Base-by-base conservation (phyloP, 176 grass and related monocot species). In the Oryza nivara region DNA sequence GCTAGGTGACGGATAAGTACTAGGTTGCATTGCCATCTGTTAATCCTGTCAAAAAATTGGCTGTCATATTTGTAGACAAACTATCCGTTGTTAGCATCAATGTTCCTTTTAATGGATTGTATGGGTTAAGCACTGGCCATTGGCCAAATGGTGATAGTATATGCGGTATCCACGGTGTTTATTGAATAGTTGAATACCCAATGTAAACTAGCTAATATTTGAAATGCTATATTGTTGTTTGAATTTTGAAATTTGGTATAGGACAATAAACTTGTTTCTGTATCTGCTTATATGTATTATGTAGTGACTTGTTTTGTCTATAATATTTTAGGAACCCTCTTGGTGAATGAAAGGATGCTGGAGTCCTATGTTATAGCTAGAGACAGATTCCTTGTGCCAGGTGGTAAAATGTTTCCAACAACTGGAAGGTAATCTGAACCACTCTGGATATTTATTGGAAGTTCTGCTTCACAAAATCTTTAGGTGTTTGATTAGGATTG, bases 341-440 rank as follows among this genome's bases (percentile, higher is more conserved):
- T 99, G 85, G 92, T 99, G 65, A 99, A 99, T 86, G 97, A 99
- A 82, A 94, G 97, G 77, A 99, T 99, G 97, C 79, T 99, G 76
- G 97, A 99, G 91, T 92, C 97, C 17, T 99, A 99, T 77, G 68
- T 99, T 78, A 99, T 99, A 88, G 93, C 97, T 72, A 89, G 97
- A 73, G 97, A 99, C 80, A 91, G 93, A 86, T 96, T 99, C 90
- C 97, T 99, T 83, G 61, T 48, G 58, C 88, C 97, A 25, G 78
- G 77, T 91, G 97, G 97, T 78, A 96, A 94, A 91, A 94, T 99
- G 93, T 99, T 99, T 96, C 97, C 97, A 82, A 93, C 97, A 86
- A 77, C 93, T 12, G 97, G 97, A 91, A 94, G 93, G 97, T 99
- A 70, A 60, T 60, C 67, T 56, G 16, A 72, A 23, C 56, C 48